These are phyloP conservation scores for Albizia julibrissin DNA, from an alignment of 306 rosid species.

Conservation along the genomic window DNA sequence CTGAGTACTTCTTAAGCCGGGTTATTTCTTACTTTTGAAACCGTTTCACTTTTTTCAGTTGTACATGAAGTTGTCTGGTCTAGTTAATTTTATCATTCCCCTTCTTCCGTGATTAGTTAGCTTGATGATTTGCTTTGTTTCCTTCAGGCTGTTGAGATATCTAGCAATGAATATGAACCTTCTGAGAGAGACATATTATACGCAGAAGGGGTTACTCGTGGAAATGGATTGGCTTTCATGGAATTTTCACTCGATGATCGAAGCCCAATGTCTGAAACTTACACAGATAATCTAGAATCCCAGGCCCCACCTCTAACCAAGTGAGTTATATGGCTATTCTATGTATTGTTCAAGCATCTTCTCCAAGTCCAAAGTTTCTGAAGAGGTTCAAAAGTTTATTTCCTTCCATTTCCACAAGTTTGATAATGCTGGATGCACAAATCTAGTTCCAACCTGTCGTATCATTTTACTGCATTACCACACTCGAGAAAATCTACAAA, in stretches of 20 bases:
- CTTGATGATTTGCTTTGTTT: slow-evolving; percentile 22
- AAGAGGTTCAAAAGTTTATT: neutral
- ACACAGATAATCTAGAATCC: slow-evolving; percentile 77
- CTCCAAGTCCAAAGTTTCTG: neutral
- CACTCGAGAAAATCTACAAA: no score
- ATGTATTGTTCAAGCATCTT: neutral
- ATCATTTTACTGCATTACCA: no score
- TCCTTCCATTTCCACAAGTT: neutral
- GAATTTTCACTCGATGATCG: slow-evolving; percentile 94
- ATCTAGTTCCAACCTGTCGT: no score
- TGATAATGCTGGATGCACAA: neutral
- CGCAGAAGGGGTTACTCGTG: slow-evolving; percentile 98
- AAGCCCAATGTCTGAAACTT: slow-evolving; percentile 73
- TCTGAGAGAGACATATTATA: slow-evolving; percentile 85
- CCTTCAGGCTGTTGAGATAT: slow-evolving; percentile 90
- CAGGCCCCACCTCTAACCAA: slow-evolving; percentile 72
- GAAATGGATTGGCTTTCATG: slow-evolving; percentile 94
- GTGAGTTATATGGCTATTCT: slow-evolving; percentile 43
- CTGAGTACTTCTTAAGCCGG: slow-evolving; percentile 91
- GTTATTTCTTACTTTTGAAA: slow-evolving; percentile 45
- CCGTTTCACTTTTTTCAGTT: neutral
- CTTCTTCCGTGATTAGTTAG: neutral
- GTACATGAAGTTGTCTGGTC: no score
- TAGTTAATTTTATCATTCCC: neutral
- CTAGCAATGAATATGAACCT: slow-evolving; percentile 97